Conservation (phyloP, 768 basidiomycete genomes). For the Auriculariales sp. region DNA sequence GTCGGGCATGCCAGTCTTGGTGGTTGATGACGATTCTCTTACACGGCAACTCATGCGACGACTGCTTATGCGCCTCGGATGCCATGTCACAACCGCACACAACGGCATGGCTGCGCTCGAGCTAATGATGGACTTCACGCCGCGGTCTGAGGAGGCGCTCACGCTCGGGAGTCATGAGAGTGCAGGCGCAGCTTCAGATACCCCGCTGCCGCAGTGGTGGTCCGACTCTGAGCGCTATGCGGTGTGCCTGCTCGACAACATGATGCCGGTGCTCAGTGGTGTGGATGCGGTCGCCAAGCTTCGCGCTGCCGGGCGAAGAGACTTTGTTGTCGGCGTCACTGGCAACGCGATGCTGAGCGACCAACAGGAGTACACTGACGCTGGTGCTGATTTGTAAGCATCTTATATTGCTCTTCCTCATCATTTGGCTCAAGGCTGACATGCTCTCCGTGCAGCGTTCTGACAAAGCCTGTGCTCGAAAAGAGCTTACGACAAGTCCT, state of each 20-base stretch:
- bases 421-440: neutral
- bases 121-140: slow-evolving; percentile 33
- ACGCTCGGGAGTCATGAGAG: neutral
- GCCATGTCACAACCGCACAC: slow-evolving; percentile 61
- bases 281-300: slow-evolving; percentile 50
- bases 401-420: neutral
- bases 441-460: slow-evolving; percentile 36
- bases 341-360: slow-evolving; percentile 35
- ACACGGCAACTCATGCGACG: slow-evolving; percentile 73
- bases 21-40: slow-evolving; percentile 72
- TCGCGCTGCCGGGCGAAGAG: slow-evolving; percentile 45
- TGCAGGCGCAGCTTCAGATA: neutral
- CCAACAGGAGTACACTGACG: slow-evolving; percentile 61
- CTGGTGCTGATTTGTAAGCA: slow-evolving; percentile 60
- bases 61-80: slow-evolving; percentile 62
- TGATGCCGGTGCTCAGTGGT: slow-evolving; percentile 51
- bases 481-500: slow-evolving; percentile 29
- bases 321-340: slow-evolving; percentile 72
- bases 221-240: neutral
- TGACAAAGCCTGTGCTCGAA: slow-evolving; percentile 71
- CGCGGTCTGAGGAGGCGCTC: neutral
- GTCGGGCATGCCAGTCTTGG: slow-evolving; percentile 50
- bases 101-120: slow-evolving; percentile 70
- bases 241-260: slow-evolving; percentile 13
- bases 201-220: slow-evolving; percentile 26